These are phyloP conservation scores for Alloteropsis angusta DNA, from an alignment of 202 grass and related monocot genomes.

Conservation along the genomic window DNA sequence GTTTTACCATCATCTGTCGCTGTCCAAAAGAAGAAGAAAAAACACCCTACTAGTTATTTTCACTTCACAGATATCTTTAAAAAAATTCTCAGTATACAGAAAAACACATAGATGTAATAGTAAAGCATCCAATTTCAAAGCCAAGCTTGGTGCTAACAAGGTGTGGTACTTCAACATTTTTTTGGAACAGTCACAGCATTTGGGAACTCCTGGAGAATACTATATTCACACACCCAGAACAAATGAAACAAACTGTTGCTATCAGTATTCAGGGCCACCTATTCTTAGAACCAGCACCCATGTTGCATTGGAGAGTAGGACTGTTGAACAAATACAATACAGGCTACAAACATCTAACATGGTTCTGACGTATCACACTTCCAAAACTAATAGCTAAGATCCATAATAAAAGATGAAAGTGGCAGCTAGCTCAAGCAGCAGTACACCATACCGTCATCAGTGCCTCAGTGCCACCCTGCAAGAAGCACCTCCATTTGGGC, in stretches of 20 bases:
- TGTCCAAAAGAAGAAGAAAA: no score
- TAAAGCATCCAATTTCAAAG: not conserved
- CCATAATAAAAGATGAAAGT: not conserved
- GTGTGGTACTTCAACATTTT: not conserved
- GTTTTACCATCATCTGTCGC: no score
- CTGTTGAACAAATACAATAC: not conserved
- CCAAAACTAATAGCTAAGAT: constrained; percentile 6
- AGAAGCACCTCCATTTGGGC: constrained; percentile 13
- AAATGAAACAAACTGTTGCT: not conserved
- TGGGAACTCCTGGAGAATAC: not conserved
- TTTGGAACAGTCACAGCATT: not conserved
- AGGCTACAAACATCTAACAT: constrained; percentile 25
- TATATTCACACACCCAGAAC: not conserved
- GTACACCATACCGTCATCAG: not conserved
- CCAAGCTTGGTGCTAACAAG: not conserved
- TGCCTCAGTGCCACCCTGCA: not conserved
- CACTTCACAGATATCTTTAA: no score
- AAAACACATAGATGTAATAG: not conserved
- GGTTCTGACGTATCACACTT: not conserved
- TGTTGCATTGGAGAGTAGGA: not conserved
- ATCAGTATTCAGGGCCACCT: not conserved
- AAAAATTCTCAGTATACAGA: no score
- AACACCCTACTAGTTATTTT: no score
- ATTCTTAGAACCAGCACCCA: not conserved
- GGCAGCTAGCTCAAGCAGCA: constrained; percentile 5